phyloP scores from a whole-genome alignment of 1,284 basidiomycete species.

The Fomitopsis schrenkii region DNA sequence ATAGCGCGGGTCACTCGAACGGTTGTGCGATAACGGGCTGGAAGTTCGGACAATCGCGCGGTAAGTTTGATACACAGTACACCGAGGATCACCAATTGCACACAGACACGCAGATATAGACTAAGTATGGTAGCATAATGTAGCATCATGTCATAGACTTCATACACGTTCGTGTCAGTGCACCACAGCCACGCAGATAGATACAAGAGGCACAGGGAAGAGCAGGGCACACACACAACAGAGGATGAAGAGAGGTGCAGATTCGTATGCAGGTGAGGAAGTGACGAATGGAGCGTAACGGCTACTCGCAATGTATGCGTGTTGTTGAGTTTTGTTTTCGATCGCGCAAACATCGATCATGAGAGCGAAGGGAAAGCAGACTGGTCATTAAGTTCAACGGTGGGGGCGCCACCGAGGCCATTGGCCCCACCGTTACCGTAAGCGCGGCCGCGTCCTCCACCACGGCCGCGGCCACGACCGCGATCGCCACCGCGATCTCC shows the following conservation, averaged over 20 bases:
- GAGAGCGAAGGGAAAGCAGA: constrained; percentile 82
- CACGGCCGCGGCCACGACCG: constrained; percentile 32
- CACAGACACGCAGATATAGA: constrained; percentile 18
- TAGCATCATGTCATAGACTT: constrained; percentile 23
- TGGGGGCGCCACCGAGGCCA: constrained; percentile 27
- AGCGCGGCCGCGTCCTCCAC: constrained; percentile 40
- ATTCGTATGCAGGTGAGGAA: constrained; percentile 8
- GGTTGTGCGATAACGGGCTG: neutral
- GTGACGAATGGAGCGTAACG: constrained; percentile 1
- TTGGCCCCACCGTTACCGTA: constrained; percentile 31
- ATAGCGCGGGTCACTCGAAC: neutral
- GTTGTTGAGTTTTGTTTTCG: constrained; percentile 3
- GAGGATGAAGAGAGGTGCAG: constrained; percentile 6
- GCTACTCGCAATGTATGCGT: neutral
- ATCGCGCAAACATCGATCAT: constrained; percentile 29
- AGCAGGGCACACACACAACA: constrained; percentile 10
- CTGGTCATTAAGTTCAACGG: constrained; percentile 72
- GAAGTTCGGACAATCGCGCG: neutral
- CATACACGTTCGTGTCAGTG: constrained; percentile 20
- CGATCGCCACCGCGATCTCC: constrained; percentile 39
- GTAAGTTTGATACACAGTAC: neutral
- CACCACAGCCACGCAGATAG: constrained; percentile 10
- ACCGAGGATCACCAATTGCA: constrained; percentile 2
- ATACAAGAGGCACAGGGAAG: constrained; percentile 8
- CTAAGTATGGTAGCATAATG: constrained; percentile 24